Base-by-base conservation (phyloP, 2,329 filamentous ascomycete genomes). In the Aspergillus piperis region DNA sequence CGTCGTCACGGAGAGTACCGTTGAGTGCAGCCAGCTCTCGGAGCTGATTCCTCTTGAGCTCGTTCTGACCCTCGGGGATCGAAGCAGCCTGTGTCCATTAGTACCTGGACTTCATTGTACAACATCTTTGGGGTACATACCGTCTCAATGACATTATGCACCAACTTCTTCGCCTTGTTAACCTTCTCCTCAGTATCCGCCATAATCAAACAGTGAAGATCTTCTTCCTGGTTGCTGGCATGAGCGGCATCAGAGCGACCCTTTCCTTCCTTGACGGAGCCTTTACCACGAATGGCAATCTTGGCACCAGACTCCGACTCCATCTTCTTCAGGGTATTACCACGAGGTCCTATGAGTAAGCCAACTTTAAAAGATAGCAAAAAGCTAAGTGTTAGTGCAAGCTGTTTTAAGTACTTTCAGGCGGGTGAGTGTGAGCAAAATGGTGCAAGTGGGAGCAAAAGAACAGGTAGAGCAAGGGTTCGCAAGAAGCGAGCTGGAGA, bases 271-370 rank as follows among this genome's bases (percentile, higher is more conserved):
- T 99, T 99, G 77, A 99, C 95, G 72, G 95, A 99, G 77, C 95
- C 95, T 82, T 99, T 99, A 83, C 95, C 95, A 80, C 95, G 94
- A 76, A 99, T 99, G 70, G 95, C 95, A 83, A 99, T 99, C 81
- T 99, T 99, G 77, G 95, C 95, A 66, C 89, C 89, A 59, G 95
- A 99, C 81, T 99, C 93, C 74, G 89, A 87, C 79, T 99, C 95
- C 95, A 99, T 99, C 80, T 97, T 99, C 84, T 99, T 99, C 76
- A 99, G 83, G 70, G 95, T 99, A 79, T 99, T 99, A 81, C 95
- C 95, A 94, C 95, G 95, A 81, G 95, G 95, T 81, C 95, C 95
- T 88, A 99, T 99, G 80, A 99, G 92, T 86, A 99, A 89, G 81
- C 95, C 95, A 88, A 99, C 95, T 99, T 96, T 88, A 86, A 53